Evolutionary conservation across 1,284 basidiomycete species (phyloP).

Genomic region (Ganoderma lucidum): DNA sequence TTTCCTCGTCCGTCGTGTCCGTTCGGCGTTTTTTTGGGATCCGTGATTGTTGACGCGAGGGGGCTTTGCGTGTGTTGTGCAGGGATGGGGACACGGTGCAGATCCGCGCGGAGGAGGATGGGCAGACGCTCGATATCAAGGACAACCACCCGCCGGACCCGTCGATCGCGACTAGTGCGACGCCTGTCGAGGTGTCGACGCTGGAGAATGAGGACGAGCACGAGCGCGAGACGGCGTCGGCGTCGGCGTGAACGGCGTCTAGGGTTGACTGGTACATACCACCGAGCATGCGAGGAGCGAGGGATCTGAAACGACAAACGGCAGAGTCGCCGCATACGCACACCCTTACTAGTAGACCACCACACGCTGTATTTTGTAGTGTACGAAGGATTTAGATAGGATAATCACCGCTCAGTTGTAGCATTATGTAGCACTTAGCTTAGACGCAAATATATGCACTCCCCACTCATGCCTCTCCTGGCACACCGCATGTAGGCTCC

Average conservation of each 20-base stretch:
- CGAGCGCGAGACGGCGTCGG: background rate
- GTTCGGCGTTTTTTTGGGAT: no score
- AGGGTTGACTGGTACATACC: no score
- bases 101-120: conserved; percentile 57
- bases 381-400: background rate
- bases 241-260: no score
- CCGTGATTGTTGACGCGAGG: conserved; percentile 9
- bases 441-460: background rate
- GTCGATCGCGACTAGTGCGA: conserved; percentile 22
- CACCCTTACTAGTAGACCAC: background rate
- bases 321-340: background rate
- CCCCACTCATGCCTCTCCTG: background rate
- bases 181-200: background rate
- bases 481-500: no score
- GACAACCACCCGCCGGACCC: conserved; percentile 66
- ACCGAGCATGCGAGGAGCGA: no score
- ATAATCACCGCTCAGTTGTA: background rate
- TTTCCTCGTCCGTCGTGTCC: background rate
- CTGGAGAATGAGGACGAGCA: background rate
- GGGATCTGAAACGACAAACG: no score
- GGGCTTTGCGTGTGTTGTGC: no score
- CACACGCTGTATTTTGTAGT: background rate
- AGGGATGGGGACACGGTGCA: conserved; percentile 72
- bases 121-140: conserved; percentile 54
- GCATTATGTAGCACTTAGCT: background rate